Evolutionary conservation across 179 eudicot species (phyloP).

Genomic region (Drosera spatulata): DNA sequence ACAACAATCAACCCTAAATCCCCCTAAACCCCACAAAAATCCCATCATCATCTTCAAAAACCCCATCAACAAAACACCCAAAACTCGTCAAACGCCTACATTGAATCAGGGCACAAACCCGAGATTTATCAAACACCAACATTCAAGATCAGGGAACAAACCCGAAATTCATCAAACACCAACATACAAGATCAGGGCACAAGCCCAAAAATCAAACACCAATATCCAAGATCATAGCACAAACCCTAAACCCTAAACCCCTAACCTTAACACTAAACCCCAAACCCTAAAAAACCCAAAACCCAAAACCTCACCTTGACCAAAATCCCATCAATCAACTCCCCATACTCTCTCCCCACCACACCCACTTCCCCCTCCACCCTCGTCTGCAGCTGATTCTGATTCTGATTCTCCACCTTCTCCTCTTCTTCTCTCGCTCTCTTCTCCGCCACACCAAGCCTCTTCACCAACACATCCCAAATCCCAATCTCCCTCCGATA

Average conservation of each 20-base stretch:
- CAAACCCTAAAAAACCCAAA: neutral
- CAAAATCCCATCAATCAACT: conserved; percentile 24
- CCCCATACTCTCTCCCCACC: conserved; percentile 3
- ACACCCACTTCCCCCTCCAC: neutral
- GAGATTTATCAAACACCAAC: too few species aligned
- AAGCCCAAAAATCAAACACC: too few species aligned
- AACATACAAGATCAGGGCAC: too few species aligned
- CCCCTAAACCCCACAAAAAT: too few species aligned
- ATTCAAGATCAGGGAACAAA: too few species aligned
- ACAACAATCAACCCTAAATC: too few species aligned
- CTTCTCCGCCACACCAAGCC: conserved; percentile 27
- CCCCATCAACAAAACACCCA: too few species aligned
- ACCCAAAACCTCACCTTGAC: conserved; percentile 21
- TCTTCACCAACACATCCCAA: conserved; percentile 63
- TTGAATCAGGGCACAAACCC: neutral
- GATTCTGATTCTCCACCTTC: neutral
- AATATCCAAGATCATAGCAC: neutral
- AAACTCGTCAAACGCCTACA: too few species aligned
- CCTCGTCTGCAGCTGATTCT: conserved; percentile 3
- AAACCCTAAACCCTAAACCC: neutral
- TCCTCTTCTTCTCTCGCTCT: conserved; percentile 13
- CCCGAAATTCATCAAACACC: too few species aligned
- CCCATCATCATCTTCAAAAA: too few species aligned
- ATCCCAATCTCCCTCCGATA: conserved; percentile 38
- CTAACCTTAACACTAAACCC: neutral